A percentile compares a stretch with the other conserved stretches of the same genome.
Conservation (phyloP, 352 stramenopile species). For the Pythium phragmiticola region DNA sequence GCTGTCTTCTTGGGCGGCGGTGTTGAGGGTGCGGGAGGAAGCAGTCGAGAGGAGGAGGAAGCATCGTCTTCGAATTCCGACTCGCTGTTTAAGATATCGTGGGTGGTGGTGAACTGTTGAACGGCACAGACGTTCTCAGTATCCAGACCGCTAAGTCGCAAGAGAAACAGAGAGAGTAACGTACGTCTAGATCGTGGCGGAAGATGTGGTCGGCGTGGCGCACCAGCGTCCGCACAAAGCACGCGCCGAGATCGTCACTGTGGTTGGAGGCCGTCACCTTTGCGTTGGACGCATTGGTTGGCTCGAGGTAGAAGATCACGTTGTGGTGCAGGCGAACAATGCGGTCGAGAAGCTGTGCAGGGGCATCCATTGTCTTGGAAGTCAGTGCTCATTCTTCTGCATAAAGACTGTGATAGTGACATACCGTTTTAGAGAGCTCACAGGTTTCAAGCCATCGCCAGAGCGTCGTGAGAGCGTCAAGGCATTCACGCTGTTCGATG, state of each 20-base stretch:
- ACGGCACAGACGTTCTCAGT: conserved; percentile 10
- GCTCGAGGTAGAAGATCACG: conserved; percentile 37
- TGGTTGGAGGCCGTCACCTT: background rate
- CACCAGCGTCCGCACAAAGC: conserved; percentile 60
- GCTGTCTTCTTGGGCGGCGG: conserved; percentile 10
- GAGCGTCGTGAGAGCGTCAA: conserved; percentile 62
- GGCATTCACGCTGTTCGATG: conserved; percentile 70
- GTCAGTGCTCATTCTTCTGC: background rate
- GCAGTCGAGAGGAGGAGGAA: conserved; percentile 15
- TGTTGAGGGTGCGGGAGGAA: conserved; percentile 10
- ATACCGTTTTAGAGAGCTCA: conserved; percentile 44
- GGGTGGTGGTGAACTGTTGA: conserved; percentile 28
- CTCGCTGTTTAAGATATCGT: conserved; percentile 47
- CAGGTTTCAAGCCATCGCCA: conserved; percentile 42
- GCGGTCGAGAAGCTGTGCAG: conserved; percentile 34
- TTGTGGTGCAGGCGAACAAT: conserved; percentile 42
- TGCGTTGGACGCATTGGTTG: background rate
- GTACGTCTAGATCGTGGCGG: conserved; percentile 51
- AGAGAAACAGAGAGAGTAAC: background rate
- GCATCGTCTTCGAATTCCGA: conserved; percentile 54
- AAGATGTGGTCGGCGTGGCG: conserved; percentile 71
- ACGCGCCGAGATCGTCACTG: conserved; percentile 35
- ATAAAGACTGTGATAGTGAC: conserved; percentile 1
- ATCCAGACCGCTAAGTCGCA: background rate
- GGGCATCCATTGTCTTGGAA: background rate